Evolutionary conservation across 1,284 basidiomycete genomes (phyloP), one percentile per base, ranked within the genome.

Genomic region (Ceratobasidium sp.): DNA sequence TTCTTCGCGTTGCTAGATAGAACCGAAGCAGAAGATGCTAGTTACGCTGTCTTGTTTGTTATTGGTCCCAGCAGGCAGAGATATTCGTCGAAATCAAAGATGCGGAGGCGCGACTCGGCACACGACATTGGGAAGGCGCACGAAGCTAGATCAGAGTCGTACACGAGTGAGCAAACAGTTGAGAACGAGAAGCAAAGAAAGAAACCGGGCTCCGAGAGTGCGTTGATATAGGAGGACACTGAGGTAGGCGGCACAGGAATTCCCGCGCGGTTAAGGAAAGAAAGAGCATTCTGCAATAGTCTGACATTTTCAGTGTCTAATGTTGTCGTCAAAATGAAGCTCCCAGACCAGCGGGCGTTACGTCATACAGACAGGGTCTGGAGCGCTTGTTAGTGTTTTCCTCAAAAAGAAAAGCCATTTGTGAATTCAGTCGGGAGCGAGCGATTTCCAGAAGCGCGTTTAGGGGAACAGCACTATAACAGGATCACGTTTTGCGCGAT

Each of bases 61-160:
- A 23, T 85, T 84, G 1, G 89, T 87, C 7, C 85, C 83, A 8
- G 87, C 85, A 13, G 91, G 91, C 7, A 93, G 82, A 18, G 91
- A 93, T 74, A 93, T 93, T 52, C 91, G 85, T 69, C 91, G 87
- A 79, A 93, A 93, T 9, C 91, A 90, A 76, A 86, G 84, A 77
- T 88, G 82, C 0, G 84, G 82, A 7, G 83, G 81, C 82, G 80
- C 13, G 38, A 6, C 28, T 67, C 64, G 35, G 32, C 16, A 41
- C 26, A 23, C 64, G 64, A 43, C 54, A 38, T 32, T 67, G 64
- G 6, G 64, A 67, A 23, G 50, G 35, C 52, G 35, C 35, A 6
- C 64, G 64, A 23, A 52, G 52, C 1, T 46, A 30, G 23, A 13
- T 30, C 6, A 46, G 61, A 16, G 61, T 63, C 5, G 18, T 11